Conservation (phyloP, 352 stramenopile genomes). For the Pythium aphanidermatum region DNA sequence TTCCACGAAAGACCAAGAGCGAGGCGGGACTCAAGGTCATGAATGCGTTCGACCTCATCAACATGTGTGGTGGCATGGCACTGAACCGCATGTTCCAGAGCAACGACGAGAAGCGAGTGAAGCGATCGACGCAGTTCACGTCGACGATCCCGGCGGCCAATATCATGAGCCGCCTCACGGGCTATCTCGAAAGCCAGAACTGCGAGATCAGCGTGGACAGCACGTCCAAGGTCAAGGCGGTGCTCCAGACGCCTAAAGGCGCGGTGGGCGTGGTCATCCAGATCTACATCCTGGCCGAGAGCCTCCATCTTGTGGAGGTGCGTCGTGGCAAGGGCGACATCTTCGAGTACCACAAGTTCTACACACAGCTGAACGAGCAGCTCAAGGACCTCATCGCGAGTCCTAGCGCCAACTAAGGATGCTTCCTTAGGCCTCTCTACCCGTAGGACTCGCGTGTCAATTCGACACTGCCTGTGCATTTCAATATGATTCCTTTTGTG, state of each 20-base stretch:
- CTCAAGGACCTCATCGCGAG: slow-evolving; percentile 78
- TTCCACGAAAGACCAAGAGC: slow-evolving; percentile 57
- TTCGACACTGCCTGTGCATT: neutral
- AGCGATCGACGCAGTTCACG: slow-evolving; percentile 83
- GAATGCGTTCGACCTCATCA: slow-evolving; percentile 92
- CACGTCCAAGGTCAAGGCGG: slow-evolving; percentile 77
- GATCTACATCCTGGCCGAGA: slow-evolving; percentile 85
- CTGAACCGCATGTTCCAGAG: slow-evolving; percentile 89
- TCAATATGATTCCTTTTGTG: neutral
- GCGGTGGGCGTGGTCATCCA: slow-evolving; percentile 87
- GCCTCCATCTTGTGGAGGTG: slow-evolving; percentile 83
- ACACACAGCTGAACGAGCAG: slow-evolving; percentile 84
- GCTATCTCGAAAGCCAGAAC: slow-evolving; percentile 68
- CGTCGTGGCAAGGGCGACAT: slow-evolving; percentile 87
- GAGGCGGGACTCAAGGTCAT: slow-evolving; percentile 76
- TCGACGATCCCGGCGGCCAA: slow-evolving; percentile 72
- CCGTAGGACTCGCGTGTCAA: too few species aligned
- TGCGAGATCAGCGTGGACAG: slow-evolving; percentile 81
- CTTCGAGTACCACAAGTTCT: slow-evolving; percentile 90
- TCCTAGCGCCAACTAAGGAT: slow-evolving; percentile 11
- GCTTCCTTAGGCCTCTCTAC: too few species aligned
- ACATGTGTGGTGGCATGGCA: slow-evolving; percentile 88
- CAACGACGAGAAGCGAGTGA: slow-evolving; percentile 83
- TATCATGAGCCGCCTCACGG: slow-evolving; percentile 69
- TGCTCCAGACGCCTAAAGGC: slow-evolving; percentile 82